Evolutionary conservation across 2,329 filamentous ascomycete species (phyloP).

Genomic region (Dryadomyces quercivorus): DNA sequence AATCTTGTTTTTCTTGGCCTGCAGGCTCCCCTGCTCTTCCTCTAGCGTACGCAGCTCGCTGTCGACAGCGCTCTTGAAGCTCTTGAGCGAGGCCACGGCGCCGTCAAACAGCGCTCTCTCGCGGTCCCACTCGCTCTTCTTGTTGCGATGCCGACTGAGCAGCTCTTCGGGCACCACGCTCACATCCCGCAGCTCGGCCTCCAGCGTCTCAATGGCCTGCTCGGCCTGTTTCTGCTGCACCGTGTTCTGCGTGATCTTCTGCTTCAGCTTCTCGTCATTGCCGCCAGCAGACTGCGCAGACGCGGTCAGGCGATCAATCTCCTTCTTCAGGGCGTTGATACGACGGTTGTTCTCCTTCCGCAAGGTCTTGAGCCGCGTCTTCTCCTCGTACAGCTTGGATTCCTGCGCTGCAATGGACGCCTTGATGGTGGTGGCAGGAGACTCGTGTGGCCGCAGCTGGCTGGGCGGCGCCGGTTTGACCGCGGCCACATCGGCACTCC

Average conservation of each 20-base stretch:
- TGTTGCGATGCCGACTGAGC: slow-evolving; percentile 39
- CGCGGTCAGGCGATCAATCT: slow-evolving; percentile 57
- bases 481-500: slow-evolving; percentile 15
- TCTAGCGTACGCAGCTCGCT: slow-evolving; percentile 50
- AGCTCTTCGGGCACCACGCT: slow-evolving; percentile 54
- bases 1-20: slow-evolving; percentile 62
- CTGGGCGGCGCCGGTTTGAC: slow-evolving; percentile 17
- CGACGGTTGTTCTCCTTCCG: slow-evolving; percentile 66
- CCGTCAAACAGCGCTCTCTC: slow-evolving; percentile 50
- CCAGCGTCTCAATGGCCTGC: slow-evolving; percentile 21
- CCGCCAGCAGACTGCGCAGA: slow-evolving; percentile 58
- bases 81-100: slow-evolving; percentile 39
- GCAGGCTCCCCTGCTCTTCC: slow-evolving; percentile 49
- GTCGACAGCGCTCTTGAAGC: slow-evolving; percentile 49
- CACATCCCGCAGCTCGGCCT: slow-evolving; percentile 52
- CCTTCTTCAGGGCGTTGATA: slow-evolving; percentile 55
- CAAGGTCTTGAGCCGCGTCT: slow-evolving; percentile 53
- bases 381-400: slow-evolving; percentile 56
- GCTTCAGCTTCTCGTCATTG: slow-evolving; percentile 62
- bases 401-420: slow-evolving; percentile 65
- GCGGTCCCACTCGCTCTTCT: slow-evolving; percentile 37
- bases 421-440: slow-evolving; percentile 63
- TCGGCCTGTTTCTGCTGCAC: slow-evolving; percentile 56
- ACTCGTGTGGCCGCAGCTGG: slow-evolving; percentile 58
- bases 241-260: slow-evolving; percentile 63